These are phyloP conservation scores for Ustilago hordei DNA, from an alignment of 1,284 basidiomycete species.

Conservation along the genomic window DNA sequence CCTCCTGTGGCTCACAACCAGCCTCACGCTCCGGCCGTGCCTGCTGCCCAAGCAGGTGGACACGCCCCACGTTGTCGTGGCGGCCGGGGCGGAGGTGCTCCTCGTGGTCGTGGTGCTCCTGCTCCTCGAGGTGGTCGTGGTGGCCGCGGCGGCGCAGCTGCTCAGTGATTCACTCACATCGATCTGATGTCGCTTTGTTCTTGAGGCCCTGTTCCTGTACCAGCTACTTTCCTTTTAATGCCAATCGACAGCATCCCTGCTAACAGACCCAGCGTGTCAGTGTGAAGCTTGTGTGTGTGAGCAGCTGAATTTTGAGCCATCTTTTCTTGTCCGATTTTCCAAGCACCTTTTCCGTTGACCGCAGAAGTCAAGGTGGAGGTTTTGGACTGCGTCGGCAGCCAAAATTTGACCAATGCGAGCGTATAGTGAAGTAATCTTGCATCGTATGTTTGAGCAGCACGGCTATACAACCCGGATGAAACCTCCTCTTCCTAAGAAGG, in stretches of 20 bases:
- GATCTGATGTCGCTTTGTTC: background rate
- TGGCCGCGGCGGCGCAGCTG: constrained; percentile 30
- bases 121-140: constrained; percentile 15
- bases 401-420: constrained; percentile 2
- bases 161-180: constrained; percentile 6
- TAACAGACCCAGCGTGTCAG: background rate
- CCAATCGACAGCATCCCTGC: background rate
- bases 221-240: background rate
- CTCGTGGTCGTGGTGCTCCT: constrained; percentile 18
- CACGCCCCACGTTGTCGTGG: constrained; percentile 30
- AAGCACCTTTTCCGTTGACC: background rate
- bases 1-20: constrained; percentile 4
- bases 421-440: constrained; percentile 8
- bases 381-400: background rate
- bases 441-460: background rate
- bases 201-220: background rate
- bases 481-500: background rate
- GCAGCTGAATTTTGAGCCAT: background rate
- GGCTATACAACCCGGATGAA: constrained; percentile 8
- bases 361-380: constrained; percentile 5
- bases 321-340: background rate
- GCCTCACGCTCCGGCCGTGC: constrained; percentile 17
- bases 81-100: constrained; percentile 30
- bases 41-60: constrained; percentile 14
- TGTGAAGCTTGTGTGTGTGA: background rate